A percentile compares a stretch with the other conserved stretches of the same genome.
phyloP scores from a whole-genome alignment of 768 basidiomycete species.

The Russula brevipes region DNA sequence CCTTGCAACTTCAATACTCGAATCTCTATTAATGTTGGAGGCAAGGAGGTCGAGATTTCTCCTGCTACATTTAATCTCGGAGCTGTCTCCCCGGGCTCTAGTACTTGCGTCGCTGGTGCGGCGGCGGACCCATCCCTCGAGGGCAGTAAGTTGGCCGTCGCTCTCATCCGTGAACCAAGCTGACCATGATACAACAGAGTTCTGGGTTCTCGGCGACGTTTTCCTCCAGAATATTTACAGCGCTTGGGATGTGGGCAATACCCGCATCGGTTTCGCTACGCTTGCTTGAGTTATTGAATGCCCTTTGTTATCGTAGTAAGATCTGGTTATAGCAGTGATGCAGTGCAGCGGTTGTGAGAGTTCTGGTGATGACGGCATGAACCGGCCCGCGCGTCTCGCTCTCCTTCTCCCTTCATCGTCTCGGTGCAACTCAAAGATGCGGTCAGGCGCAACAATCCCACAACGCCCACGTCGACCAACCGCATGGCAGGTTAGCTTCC shows the following conservation, averaged over 20 bases:
- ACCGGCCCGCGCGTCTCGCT: not conserved
- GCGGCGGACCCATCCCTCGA: too few relatives aligned
- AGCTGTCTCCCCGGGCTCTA: not conserved
- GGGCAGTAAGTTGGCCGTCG: not conserved
- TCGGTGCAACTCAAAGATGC: not conserved
- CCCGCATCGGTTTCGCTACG: not conserved
- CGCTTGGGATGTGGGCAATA: not conserved
- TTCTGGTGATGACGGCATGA: not conserved
- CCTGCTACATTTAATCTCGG: not conserved
- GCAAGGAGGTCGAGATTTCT: not conserved
- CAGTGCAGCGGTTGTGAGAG: too few relatives aligned
- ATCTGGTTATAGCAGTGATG: too few relatives aligned
- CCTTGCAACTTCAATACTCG: not conserved
- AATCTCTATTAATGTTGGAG: not conserved
- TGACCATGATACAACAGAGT: not conserved
- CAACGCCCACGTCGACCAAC: conserved; percentile 32
- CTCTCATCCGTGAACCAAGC: not conserved
- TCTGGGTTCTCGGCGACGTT: conserved; percentile 2
- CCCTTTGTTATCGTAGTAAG: too few relatives aligned
- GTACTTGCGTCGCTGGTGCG: not conserved
- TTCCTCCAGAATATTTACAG: not conserved
- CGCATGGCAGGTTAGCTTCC: conserved; percentile 54
- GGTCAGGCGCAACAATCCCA: not conserved
- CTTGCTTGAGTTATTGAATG: not conserved
- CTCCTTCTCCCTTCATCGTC: not conserved